Evolutionary conservation across 805 yeast genomes (phyloP), one percentile per base, ranked within the genome.

Genomic region (Diddensiella caesifluorescens): DNA sequence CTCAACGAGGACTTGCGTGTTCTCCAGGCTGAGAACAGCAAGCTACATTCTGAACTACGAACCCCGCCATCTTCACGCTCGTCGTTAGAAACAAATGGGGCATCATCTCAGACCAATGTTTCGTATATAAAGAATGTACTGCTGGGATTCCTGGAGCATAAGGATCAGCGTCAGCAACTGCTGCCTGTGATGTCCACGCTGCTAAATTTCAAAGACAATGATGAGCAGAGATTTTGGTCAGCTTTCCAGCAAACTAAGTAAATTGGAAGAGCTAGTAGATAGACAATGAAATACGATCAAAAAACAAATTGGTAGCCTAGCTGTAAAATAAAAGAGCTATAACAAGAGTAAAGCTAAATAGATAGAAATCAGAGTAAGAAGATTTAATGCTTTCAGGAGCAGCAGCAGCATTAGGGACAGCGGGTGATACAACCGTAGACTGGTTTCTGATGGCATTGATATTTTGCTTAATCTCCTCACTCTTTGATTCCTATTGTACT

Each of bases 121-220:
- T 85, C 94, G 9, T 90, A 90, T 58, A 71, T 88, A 39, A 85
- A 84, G 60, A 92, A 92, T 57, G 96, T 90, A 2, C 62, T 90
- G n/a, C 65, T 90, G 2, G 97, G 97, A 2, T 92, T 83, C 59
- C 63, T 92, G 41, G 96, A 89, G 56, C 95, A 85, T 57, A 83
- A 75, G 55, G 98, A 90, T n/a, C 97, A 89, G 62, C 71, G 97
- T 45, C 77, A 71, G 22, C 86, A 80, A 59, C 70, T 90, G 32
- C 65, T 92, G 23, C 97, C 97, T 0, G 97, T 92, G 4, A 68
- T 90, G 19, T 75, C 89, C 37, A 79, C 85, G 50, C 62, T 90
- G 39, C 71, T 90, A 46, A 77, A 79, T 41, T 65, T 90, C 56
- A 76, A 71, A 38, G 76, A 74, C 39, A 74, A 70, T 4, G 98